These are phyloP conservation scores for Cystobasidium tubakii DNA, from an alignment of 768 basidiomycete species.

Conservation along the genomic window DNA sequence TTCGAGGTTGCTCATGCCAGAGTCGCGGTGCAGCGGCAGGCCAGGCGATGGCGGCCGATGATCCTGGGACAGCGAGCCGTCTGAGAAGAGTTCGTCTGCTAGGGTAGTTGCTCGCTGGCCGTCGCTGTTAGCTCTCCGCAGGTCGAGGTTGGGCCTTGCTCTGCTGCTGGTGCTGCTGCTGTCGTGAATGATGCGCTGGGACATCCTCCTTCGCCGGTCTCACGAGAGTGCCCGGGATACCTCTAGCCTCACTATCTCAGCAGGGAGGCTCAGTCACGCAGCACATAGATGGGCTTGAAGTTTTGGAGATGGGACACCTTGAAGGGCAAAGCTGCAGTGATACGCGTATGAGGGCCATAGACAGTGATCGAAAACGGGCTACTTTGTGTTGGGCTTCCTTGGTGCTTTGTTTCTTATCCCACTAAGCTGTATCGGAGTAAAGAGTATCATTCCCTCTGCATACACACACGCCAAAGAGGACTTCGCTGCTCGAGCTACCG, in stretches of 20 bases:
- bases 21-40: conserved; percentile 28
- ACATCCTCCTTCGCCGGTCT: background rate
- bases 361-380: no score
- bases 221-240: no score
- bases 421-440: no score
- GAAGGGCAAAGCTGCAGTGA: no score
- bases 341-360: no score
- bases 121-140: conserved; percentile 1
- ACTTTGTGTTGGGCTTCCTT: no score
- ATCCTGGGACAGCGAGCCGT: conserved; percentile 1
- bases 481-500: no score
- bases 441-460: no score
- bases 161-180: background rate
- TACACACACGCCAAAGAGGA: no score
- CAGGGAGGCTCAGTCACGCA: background rate
- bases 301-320: no score
- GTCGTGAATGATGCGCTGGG: background rate
- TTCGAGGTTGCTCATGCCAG: conserved; percentile 25
- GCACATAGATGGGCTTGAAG: no score
- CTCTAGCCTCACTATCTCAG: background rate
- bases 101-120: background rate
- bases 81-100: conserved; percentile 7
- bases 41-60: conserved; percentile 24
- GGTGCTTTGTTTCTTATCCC: no score
- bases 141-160: background rate